Evolutionary conservation across 202 grass and related monocot genomes (phyloP).

Genomic region (Elaeis oleifera): DNA sequence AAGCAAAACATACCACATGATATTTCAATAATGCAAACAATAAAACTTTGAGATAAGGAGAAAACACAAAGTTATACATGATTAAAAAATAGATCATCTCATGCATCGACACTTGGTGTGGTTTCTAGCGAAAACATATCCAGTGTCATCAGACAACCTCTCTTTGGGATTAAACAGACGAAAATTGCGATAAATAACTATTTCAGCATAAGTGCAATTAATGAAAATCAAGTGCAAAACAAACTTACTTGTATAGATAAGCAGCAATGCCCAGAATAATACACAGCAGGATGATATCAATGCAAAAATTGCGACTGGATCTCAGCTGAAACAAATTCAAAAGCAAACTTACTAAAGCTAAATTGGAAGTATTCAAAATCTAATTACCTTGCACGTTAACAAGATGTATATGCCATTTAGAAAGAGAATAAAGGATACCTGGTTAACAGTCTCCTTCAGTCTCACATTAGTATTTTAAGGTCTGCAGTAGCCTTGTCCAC

Average conservation of each 20-base stretch:
- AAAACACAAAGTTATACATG: too few species aligned
- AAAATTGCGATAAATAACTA: background rate
- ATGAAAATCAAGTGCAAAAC: background rate
- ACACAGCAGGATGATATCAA: conserved; percentile 85
- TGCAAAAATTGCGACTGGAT: conserved; percentile 96
- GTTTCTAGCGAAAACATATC: background rate
- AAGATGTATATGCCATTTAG: conserved; percentile 11
- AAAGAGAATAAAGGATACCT: conserved; percentile 32
- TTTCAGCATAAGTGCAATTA: background rate
- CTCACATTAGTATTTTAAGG: conserved; percentile 96
- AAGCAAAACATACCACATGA: too few species aligned
- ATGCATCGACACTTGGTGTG: too few species aligned
- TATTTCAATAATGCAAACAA: too few species aligned
- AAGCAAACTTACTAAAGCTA: conserved; percentile 7
- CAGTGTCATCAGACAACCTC: background rate
- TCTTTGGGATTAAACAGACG: background rate
- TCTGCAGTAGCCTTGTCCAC: conserved; percentile 87
- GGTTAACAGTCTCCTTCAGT: conserved; percentile 85
- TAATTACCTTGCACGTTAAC: conserved; percentile 4
- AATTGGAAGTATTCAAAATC: background rate
- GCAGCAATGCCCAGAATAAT: conserved; percentile 90
- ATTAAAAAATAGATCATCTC: too few species aligned
- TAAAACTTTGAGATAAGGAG: too few species aligned
- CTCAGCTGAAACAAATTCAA: conserved; percentile 48
- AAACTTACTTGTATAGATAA: conserved; percentile 92